Base-by-base conservation (phyloP, 164 flowering plant species). In the Nymphaea colorata region DNA sequence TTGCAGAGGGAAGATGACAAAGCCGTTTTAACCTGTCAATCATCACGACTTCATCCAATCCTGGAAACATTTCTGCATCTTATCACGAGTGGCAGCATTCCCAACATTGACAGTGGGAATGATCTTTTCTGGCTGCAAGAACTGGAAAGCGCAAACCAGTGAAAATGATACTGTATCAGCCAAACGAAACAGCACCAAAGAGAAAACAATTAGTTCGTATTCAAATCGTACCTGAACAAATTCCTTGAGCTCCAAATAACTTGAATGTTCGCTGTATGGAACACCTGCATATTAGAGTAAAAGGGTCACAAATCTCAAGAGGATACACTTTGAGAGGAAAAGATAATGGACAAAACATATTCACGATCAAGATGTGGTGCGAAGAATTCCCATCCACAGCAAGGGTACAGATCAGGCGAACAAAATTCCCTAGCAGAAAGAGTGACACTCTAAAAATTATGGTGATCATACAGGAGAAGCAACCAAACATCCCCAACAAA, bases 211-310 rank as follows among this genome's bases (percentile, higher is more conserved):
- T 51, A 51, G 36, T 1, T 25, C 36, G 36, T 10, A 16, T 10
- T 55, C 16, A 55, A 55, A 59, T 14, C 63, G 18, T 36, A 86
- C 94, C 91, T 86, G 80, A 66, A 88, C 86, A 75, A 88, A 88
- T 66, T 86, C 86, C 67, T 64, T 75, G 67, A 88, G 75, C 73
- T 88, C 91, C 66, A 80, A 82, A 71, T 84, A 88, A 74, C 89
- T 88, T n/a, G 94, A 88, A 76, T 86, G 94, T 79, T 88, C 91
- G 74, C 91, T 84, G 67, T 86, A 88, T 5, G 89, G 94, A 72
- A 88, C 86, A 43, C 94, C 91, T 86, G 80, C 18, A 69, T 59
- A 72, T 65, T 67, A 25, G 53, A 44, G 63, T 65, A 69, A 42
- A 51, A 64, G 55, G 14, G 4, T 51, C 57, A 51, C 45, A 66